Conservation (phyloP, 1,139 yeast genomes). For the Blastobotrys serpentis region DNA sequence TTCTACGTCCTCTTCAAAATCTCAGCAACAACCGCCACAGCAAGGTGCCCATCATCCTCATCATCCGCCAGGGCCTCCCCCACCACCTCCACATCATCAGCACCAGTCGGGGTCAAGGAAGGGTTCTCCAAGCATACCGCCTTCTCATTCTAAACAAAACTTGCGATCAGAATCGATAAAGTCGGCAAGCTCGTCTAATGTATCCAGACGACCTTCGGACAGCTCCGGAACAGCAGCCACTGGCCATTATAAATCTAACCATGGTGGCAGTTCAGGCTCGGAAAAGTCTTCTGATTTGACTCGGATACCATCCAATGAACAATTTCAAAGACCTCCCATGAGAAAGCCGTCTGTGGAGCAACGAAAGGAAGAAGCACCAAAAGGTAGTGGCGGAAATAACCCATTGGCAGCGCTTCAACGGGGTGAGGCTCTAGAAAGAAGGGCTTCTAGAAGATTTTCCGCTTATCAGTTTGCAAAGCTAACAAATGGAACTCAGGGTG, state of each 20-base stretch:
- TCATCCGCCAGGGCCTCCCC: slow-evolving; percentile 15
- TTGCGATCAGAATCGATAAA: slow-evolving; percentile 1
- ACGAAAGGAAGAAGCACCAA: neutral
- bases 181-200: neutral
- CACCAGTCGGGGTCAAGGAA: slow-evolving; percentile 17
- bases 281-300: slow-evolving; percentile 5
- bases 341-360: slow-evolving; percentile 14
- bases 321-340: slow-evolving; percentile 7
- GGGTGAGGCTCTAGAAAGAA: slow-evolving; percentile 76
- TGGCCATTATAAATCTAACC: neutral
- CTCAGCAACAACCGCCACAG: slow-evolving; percentile 12
- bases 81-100: slow-evolving; percentile 19
- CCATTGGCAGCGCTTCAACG: slow-evolving; percentile 76
- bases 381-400: slow-evolving; percentile 35
- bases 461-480: slow-evolving; percentile 89
- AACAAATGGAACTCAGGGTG: slow-evolving; percentile 44
- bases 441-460: slow-evolving; percentile 89
- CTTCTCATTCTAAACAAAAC: slow-evolving; percentile 4
- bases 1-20: slow-evolving; percentile 9
- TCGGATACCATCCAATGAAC: neutral
- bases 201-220: slow-evolving; percentile 2
- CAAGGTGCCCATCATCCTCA: slow-evolving; percentile 15
- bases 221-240: neutral
- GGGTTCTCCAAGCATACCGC: slow-evolving; percentile 2
- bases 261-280: slow-evolving; percentile 9